Evolutionary conservation across 495 filamentous ascomycete genomes (phyloP), one percentile per base, ranked within the genome.

Genomic region (Eremomyces bilateralis): DNA sequence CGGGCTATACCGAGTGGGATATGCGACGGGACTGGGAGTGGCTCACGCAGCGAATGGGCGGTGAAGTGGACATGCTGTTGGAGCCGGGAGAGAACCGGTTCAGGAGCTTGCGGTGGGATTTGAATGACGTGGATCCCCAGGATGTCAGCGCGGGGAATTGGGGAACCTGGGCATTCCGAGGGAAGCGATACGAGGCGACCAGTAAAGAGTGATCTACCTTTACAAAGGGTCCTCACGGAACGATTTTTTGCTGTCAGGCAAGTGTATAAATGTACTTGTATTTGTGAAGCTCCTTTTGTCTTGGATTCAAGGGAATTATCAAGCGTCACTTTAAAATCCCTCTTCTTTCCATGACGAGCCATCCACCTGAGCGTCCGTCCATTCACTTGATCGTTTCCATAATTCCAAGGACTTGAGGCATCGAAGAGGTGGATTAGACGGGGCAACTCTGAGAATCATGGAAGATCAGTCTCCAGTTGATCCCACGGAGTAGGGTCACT

Each of bases 101-200:
- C 58, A 67, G 83, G 49, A 99, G 88, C 62, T 54, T 92, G 53
- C 64, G 88, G 42, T 95, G 90, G 90, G 88, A 99, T 64, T 49
- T 95, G 44, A 94, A 94, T 51, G 88, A 99, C 53, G 49, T 81
- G 34, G 88, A 97, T 51, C 90, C 88, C 3, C 76, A 84, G 44
- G 90, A 97, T 57, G 63, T 95, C 42, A 93, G 75, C 42, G 83
- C 77, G 51, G 83, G 84, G 28, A 97, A 97, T 52, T 97, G 81
- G 82, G 88, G 88, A 3, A 55, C 91, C 13, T 97, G 85, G 83
- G 81, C 73, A 20, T 95, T 97, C 59, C 69, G 88, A 52, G 88
- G 88, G 42, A 97, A 97, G 70, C 76, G 88, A 72, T 93, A 73
- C 47, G 74, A 80, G 55, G 61, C 74, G 21, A 71, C 67, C 11